These are phyloP conservation scores for Erodium moschatum DNA, from an alignment of 441 rosid genomes.

Conservation along the genomic window DNA sequence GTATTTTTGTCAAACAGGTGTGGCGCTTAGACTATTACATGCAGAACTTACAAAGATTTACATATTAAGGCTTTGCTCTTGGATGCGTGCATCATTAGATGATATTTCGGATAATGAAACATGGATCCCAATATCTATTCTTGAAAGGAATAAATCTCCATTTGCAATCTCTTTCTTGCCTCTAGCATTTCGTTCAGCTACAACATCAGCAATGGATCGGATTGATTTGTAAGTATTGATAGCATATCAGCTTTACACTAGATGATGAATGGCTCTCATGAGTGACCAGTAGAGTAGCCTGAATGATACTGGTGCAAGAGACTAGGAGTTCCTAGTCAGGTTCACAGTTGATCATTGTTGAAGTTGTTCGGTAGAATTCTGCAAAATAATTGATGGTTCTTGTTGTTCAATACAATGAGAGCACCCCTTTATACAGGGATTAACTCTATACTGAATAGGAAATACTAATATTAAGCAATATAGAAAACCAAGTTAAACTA, in stretches of 20 bases:
- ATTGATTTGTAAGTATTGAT: conserved; percentile 57
- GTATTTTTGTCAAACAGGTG: conserved; percentile 39
- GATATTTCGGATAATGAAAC: conserved; percentile 73
- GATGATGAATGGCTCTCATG: neutral
- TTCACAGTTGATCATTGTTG: too few relatives aligned
- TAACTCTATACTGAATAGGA: too few relatives aligned
- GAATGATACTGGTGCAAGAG: neutral
- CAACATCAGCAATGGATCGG: conserved; percentile 78
- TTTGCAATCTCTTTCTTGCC: conserved; percentile 85
- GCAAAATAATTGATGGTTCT: too few relatives aligned
- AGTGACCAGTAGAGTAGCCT: conserved; percentile 5
- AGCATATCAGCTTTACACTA: conserved; percentile 11
- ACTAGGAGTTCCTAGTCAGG: too few relatives aligned
- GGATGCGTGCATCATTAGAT: conserved; percentile 80
- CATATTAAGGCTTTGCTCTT: conserved; percentile 80
- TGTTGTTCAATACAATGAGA: too few relatives aligned
- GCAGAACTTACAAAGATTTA: conserved; percentile 81
- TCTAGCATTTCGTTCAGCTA: conserved; percentile 64
- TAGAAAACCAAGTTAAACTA: too few relatives aligned
- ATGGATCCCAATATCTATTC: conserved; percentile 77
- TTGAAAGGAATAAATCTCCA: conserved; percentile 88
- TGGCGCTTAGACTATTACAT: conserved; percentile 60
- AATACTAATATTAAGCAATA: too few relatives aligned
- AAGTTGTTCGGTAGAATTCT: too few relatives aligned
- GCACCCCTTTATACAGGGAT: too few relatives aligned